These are phyloP conservation scores for Ramichloridium luteum DNA, from an alignment of 2,329 filamentous ascomycete genomes.

Conservation along the genomic window DNA sequence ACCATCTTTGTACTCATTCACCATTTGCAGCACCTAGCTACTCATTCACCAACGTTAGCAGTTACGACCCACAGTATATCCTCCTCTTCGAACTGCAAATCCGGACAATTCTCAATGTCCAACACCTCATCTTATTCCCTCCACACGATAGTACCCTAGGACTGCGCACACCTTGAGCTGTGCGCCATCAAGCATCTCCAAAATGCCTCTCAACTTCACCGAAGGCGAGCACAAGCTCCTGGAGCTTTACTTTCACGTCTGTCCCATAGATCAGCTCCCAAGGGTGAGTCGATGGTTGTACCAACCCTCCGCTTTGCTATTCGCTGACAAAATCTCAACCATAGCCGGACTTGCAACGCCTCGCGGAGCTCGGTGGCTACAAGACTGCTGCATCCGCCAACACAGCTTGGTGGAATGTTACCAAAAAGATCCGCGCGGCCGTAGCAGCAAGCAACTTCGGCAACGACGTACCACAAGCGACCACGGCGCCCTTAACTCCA, in stretches of 20 bases:
- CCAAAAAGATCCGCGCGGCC: conserved; percentile 69
- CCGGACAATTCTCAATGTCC: too few species aligned
- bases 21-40: not conserved
- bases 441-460: conserved; percentile 25
- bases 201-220: conserved; percentile 3
- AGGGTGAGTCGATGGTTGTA: not conserved
- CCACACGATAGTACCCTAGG: not conserved
- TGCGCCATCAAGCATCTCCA: conserved; percentile 1
- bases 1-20: too few species aligned
- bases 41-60: not conserved
- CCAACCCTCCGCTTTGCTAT: not conserved
- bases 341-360: conserved; percentile 15
- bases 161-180: too few species aligned
- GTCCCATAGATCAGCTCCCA: not conserved
- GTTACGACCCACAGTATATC: not conserved
- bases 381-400: conserved; percentile 13
- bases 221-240: conserved; percentile 7
- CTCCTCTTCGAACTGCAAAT: too few species aligned
- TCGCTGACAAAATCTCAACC: not conserved
- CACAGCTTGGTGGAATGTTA: conserved; percentile 40
- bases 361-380: conserved; percentile 10
- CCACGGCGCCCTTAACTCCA: too few species aligned
- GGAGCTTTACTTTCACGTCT: not conserved
- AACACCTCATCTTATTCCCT: not conserved
- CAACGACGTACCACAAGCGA: too few species aligned